phyloP scores from a whole-genome alignment of 1,139 yeast genomes.

The Protomyces arabidopsidicola region DNA sequence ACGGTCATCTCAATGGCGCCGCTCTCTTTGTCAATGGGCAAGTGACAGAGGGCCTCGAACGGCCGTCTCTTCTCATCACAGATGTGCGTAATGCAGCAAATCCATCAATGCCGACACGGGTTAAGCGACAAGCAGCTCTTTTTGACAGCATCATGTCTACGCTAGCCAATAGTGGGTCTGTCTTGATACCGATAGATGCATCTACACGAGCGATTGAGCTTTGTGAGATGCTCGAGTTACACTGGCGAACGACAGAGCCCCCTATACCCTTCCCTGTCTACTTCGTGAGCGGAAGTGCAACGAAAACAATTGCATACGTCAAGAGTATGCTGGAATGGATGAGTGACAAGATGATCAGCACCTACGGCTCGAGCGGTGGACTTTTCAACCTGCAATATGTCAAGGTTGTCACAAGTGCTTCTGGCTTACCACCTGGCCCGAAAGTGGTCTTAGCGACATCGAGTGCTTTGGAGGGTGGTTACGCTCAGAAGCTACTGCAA shows the following conservation, averaged over 20 bases:
- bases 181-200: conserved; percentile 75
- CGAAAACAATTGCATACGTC: conserved; percentile 74
- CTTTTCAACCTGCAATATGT: conserved; percentile 60
- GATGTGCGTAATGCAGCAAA: conserved; percentile 54
- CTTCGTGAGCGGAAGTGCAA: conserved; percentile 71
- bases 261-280: conserved; percentile 58
- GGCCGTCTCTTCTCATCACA: conserved; percentile 84
- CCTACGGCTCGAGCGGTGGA: conserved; percentile 69
- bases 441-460: conserved; percentile 81
- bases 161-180: conserved; percentile 66
- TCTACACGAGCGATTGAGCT: conserved; percentile 80
- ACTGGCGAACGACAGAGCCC: conserved; percentile 50
- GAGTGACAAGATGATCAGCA: conserved; percentile 71
- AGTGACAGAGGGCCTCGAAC: conserved; percentile 58
- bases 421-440: conserved; percentile 61
- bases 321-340: conserved; percentile 93
- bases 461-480: conserved; percentile 61
- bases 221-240: conserved; percentile 62
- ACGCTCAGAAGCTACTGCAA: conserved; percentile 42
- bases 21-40: conserved; percentile 53
- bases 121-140: conserved; percentile 53
- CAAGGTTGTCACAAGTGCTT: conserved; percentile 53
- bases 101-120: conserved; percentile 42
- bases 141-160: conserved; percentile 65
- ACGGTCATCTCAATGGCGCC: conserved; percentile 78